Evolutionary conservation across 208 protist species (phyloP).

Genomic region (Trypanosoma conorhini): DNA sequence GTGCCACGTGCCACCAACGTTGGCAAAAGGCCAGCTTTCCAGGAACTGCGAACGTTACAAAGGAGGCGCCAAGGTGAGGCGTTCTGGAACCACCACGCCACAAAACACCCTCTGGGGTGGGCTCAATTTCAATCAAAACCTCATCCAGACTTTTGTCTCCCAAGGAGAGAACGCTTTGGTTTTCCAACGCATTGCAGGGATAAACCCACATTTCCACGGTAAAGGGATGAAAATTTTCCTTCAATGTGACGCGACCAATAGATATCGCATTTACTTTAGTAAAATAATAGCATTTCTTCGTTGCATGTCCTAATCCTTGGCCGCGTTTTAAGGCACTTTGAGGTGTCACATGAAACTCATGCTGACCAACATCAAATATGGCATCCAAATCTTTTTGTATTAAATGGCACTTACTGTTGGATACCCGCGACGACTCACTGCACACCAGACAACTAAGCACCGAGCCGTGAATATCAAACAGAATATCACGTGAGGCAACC

Average conservation of each 20-base stretch:
- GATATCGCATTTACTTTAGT: conserved; percentile 52
- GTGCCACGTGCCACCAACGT: conserved; percentile 89
- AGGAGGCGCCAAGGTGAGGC: conserved; percentile 75
- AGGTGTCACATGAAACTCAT: conserved; percentile 15
- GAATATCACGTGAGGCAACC: conserved; percentile 22
- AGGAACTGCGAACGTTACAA: conserved; percentile 57
- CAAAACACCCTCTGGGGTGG: conserved; percentile 59
- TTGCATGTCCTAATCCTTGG: conserved; percentile 9
- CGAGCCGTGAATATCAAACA: conserved; percentile 28
- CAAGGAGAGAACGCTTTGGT: conserved; percentile 74
- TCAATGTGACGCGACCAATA: conserved; percentile 68
- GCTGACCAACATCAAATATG: conserved; percentile 12
- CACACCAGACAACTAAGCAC: conserved; percentile 30
- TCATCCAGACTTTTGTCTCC: conserved; percentile 86
- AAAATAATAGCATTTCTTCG: conserved; percentile 53
- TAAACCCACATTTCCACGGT: conserved; percentile 89
- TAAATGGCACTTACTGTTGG: conserved; percentile 35
- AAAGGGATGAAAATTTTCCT: conserved; percentile 82
- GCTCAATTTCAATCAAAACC: conserved; percentile 77
- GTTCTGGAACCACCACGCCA: conserved; percentile 82
- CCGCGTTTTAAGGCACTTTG: conserved; percentile 28
- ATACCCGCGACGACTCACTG: conserved; percentile 26
- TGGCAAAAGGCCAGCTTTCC: conserved; percentile 48
- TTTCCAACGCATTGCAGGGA: conserved; percentile 60
- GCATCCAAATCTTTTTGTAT: conserved; percentile 22